Evolutionary conservation across 2,329 filamentous ascomycete genomes (phyloP), one percentile per base, ranked within the genome.

Genomic region (Diplodia scrobiculata): DNA sequence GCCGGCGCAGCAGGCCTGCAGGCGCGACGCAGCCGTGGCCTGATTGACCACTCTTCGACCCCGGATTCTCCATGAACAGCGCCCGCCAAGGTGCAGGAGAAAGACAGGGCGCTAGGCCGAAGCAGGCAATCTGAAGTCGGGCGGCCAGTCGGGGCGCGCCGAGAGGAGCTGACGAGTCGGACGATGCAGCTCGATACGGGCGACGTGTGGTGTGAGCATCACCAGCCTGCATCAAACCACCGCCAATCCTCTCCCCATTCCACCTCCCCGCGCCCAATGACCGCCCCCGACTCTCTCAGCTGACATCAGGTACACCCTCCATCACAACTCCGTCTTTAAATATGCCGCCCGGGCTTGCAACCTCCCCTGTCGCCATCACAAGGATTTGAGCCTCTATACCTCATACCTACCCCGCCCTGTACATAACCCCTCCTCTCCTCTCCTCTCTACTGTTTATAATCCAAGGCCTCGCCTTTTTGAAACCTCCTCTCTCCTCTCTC

Each of bases 51-150:
- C 13, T 62, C 58, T 14, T 11, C 45, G 17, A 50, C 58, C 41
- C 58, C 58, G 17, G 58, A 50, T 62, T 62, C 58, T 62, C 58
- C 58, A 47, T 38, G 55, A 47, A 47, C 55, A 47, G 55, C 55
- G 13, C 29, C 14, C 14, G 10, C 14, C 11, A 41, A 41, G 38
- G 13, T 19, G 21, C 54, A 41, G 34, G 0, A 7, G 45, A 47
- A 29, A 5, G 6, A 25, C 21, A 32, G 41, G 27, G 13, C 19
- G 27, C 41, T 50, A 50, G 29, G n/a, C 27, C 45, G 27, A 29
- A 50, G 6, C 34, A 21, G 29, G 58, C 38, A 50, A 38, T n/a
- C 19, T 50, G 29, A 25, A 50, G n/a, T 13, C 29, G 58, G 11
- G 27, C 3, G 45, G 41, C 58, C 58, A 62, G 58, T 62, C 45